Base-by-base conservation (phyloP, 805 yeast species). In the Danielia reshetovae region DNA sequence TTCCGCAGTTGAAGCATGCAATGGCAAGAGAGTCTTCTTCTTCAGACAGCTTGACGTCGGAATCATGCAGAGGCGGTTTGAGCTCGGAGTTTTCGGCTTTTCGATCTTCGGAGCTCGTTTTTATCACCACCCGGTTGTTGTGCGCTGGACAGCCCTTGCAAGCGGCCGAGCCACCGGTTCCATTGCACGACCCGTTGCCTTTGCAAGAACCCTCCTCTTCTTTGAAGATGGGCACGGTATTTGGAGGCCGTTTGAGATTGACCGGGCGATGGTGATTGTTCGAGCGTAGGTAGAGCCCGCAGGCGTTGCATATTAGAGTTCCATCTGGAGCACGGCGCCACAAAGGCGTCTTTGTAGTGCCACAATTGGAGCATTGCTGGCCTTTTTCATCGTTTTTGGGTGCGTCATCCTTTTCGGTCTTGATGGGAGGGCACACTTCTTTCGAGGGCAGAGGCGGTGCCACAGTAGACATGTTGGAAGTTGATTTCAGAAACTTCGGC, bases 101-200 rank as follows among this genome's bases (percentile, higher is more conserved):
- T n/a, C 17, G 8, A 18, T 33, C 36, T 11, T 46, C 48, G 18
- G 43, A 7, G 22, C 22, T 19, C 9, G 9, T 36, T 26, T 48
- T 52, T 17, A 72, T 49, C 13, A 73, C 62, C 16, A 76, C 69
- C 41, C 94, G 69, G 57, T 85, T 86, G 54, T 85, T 85, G 53
- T 57, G 84, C 4, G 93, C 85, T 2, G 95, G 93, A 52, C 95
- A 85, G 2, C 89, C 88, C 43, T 75, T 69, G 57, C 95, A 85
- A 3, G 86, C 86, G 5, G 70, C 70, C 2, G 87, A 60, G 1
- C 95, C 95, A 5, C 95, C 95, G 3, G 89, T 85, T 3, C 95
- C 95, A 50, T 85, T 85, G 57, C 95, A 85, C 39, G 78, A 70
- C 4, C 95, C 88, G 45, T 79, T 81, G 2, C 89, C 89, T 23